Conservation (phyloP, 2,329 filamentous ascomycete genomes). For the Aspergillus carbonarius region DNA sequence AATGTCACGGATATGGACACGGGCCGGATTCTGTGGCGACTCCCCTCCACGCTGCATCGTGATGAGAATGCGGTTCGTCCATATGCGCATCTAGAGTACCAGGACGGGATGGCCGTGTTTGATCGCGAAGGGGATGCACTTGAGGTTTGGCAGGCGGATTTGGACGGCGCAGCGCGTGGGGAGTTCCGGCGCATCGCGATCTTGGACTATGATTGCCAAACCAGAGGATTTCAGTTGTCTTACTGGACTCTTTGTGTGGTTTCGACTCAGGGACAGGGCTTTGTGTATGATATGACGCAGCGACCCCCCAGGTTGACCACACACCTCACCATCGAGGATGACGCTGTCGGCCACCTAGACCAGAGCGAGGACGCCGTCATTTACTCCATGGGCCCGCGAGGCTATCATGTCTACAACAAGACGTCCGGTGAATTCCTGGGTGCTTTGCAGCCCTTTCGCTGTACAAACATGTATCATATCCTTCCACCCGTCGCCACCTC, state of each 20-base stretch:
- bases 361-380: constrained; percentile 44
- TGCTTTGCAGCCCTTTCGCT: constrained; percentile 36
- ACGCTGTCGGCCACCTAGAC: constrained; percentile 47
- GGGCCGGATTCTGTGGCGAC: constrained; percentile 41
- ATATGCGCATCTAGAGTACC: constrained; percentile 50
- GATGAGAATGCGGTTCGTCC: constrained; percentile 37
- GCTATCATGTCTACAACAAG: constrained; percentile 47
- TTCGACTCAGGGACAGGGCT: constrained; percentile 45
- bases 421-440: constrained; percentile 40
- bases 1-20: constrained; percentile 50
- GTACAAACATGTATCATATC: constrained; percentile 37
- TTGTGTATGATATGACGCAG: constrained; percentile 47
- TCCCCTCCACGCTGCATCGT: constrained; percentile 28
- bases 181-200: constrained; percentile 43
- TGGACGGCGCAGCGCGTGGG: constrained; percentile 36
- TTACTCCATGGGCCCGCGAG: constrained; percentile 45
- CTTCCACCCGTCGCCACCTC: constrained; percentile 23
- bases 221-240: constrained; percentile 48
- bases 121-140: constrained; percentile 46
- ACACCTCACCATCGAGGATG: constrained; percentile 40
- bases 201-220: constrained; percentile 45
- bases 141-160: constrained; percentile 47
- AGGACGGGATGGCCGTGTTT: constrained; percentile 48
- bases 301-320: constrained; percentile 35
- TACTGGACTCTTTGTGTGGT: constrained; percentile 48